phyloP scores from a whole-genome alignment of 1,284 basidiomycete genomes.

The Amylostereum areolatum region DNA sequence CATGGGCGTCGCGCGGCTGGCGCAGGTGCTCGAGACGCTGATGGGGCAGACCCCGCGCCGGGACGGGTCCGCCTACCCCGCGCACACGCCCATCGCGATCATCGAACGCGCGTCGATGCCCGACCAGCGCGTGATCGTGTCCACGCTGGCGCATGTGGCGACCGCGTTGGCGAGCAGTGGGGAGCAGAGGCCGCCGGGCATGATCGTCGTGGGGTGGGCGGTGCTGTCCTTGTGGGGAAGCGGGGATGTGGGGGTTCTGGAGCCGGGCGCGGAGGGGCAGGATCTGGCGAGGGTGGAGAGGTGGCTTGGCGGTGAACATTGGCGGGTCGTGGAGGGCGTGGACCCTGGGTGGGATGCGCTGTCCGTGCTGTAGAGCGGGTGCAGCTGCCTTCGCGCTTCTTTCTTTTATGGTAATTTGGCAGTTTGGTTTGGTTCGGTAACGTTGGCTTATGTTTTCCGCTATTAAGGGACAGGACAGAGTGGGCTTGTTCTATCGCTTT shows the following conservation, averaged over 20 bases:
- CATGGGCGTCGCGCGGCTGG: slow-evolving; percentile 91
- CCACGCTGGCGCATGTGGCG: slow-evolving; percentile 72
- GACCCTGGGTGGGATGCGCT: slow-evolving; percentile 43
- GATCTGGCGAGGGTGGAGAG: slow-evolving; percentile 46
- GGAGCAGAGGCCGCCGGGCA: slow-evolving; percentile 90
- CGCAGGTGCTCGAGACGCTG: slow-evolving; percentile 67
- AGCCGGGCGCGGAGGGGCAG: slow-evolving; percentile 33
- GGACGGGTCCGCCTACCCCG: slow-evolving; percentile 66
- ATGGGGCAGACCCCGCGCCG: slow-evolving; percentile 24
- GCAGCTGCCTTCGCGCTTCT: not conserved
- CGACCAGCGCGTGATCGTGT: slow-evolving; percentile 83
- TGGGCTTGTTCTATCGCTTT: not conserved
- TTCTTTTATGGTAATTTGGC: not conserved
- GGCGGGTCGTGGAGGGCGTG: slow-evolving; percentile 58
- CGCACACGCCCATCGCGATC: slow-evolving; percentile 81
- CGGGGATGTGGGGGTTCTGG: slow-evolving; percentile 49
- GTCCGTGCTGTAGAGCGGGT: slow-evolving; percentile 11
- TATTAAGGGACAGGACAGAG: not conserved
- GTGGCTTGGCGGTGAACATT: slow-evolving; percentile 53
- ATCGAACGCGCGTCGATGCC: slow-evolving; percentile 90
- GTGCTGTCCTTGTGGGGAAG: slow-evolving; percentile 53
- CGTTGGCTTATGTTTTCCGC: not conserved
- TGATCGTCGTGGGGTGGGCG: slow-evolving; percentile 96
- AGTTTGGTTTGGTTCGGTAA: not conserved
- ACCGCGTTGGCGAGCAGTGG: slow-evolving; percentile 69